These are phyloP conservation scores for Coniferiporia weirii DNA, from an alignment of 1,284 basidiomycete genomes.

Conservation along the genomic window DNA sequence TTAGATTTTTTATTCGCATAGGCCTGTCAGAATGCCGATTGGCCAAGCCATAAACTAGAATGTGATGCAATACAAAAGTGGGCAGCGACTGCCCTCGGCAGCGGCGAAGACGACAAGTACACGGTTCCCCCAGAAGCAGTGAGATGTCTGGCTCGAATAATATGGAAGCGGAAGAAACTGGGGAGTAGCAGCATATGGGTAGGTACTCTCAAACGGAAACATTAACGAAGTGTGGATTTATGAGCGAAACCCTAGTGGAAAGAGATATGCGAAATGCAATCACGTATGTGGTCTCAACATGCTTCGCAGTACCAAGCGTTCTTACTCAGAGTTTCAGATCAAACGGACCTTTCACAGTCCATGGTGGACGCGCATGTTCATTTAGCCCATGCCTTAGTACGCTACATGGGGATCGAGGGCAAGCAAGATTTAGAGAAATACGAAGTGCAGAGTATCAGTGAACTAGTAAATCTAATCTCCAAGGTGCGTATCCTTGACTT, in stretches of 20 bases:
- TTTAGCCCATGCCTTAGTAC: constrained; percentile 65
- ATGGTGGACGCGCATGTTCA: constrained; percentile 55
- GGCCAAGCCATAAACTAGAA: constrained; percentile 73
- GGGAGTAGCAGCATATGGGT: constrained; percentile 59
- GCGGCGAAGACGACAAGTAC: constrained; percentile 31
- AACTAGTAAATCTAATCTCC: constrained; percentile 69
- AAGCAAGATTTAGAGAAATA: constrained; percentile 53
- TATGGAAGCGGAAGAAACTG: constrained; percentile 60
- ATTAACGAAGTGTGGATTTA: not conserved
- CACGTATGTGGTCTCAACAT: constrained; percentile 45
- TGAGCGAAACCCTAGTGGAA: constrained; percentile 41
- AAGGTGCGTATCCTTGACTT: constrained; percentile 37
- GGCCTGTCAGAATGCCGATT: constrained; percentile 76
- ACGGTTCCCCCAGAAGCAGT: constrained; percentile 67
- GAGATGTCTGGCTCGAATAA: constrained; percentile 67
- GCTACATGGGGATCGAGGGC: constrained; percentile 54
- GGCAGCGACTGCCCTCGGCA: constrained; percentile 39
- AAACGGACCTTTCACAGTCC: constrained; percentile 42
- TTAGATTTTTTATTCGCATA: constrained; percentile 28
- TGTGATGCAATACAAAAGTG: constrained; percentile 64
- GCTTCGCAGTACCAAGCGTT: not conserved
- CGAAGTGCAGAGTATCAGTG: constrained; percentile 50
- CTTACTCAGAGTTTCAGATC: constrained; percentile 34
- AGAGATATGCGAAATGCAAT: constrained; percentile 68
- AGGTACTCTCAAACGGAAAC: constrained; percentile 24